These are phyloP conservation scores for Rosellinia necatrix DNA, from an alignment of 2,329 filamentous ascomycete species.

Conservation along the genomic window DNA sequence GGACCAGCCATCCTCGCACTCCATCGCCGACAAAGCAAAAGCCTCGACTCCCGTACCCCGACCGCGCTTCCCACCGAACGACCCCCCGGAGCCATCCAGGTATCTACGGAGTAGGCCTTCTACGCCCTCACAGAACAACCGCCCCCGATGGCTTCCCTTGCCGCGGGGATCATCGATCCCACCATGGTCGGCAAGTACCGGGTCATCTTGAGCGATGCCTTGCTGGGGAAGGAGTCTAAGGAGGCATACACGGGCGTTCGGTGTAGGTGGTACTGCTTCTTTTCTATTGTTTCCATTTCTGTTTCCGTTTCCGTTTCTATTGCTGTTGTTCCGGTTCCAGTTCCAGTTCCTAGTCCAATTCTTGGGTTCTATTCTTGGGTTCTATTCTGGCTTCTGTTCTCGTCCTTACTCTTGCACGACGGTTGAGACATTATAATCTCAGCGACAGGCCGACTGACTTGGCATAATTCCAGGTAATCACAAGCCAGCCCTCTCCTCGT, in stretches of 20 bases:
- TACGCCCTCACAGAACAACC: background rate
- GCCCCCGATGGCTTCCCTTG: conserved; percentile 36
- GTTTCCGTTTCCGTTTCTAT: background rate
- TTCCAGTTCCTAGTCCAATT: too few relatives aligned
- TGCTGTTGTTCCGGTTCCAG: too few relatives aligned
- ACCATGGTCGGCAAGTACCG: conserved; percentile 66
- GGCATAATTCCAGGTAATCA: conserved; percentile 58
- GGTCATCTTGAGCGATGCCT: conserved; percentile 65
- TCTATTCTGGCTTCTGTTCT: too few relatives aligned
- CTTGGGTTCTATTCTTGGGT: too few relatives aligned
- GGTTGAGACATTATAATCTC: too few relatives aligned
- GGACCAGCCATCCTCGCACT: conserved; percentile 1
- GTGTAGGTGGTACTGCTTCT: conserved; percentile 50
- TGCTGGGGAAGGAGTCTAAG: conserved; percentile 60
- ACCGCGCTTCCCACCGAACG: background rate
- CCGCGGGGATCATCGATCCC: conserved; percentile 54
- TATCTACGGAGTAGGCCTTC: background rate
- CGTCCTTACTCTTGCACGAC: too few relatives aligned
- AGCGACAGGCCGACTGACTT: conserved; percentile 13
- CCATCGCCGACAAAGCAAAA: conserved; percentile 6
- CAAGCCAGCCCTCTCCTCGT: conserved; percentile 58
- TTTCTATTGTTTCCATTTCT: background rate
- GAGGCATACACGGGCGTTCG: conserved; percentile 64
- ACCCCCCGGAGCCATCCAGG: background rate
- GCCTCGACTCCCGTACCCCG: background rate